phyloP scores from a whole-genome alignment of 441 rosid genomes.

The Jatropha multifida region DNA sequence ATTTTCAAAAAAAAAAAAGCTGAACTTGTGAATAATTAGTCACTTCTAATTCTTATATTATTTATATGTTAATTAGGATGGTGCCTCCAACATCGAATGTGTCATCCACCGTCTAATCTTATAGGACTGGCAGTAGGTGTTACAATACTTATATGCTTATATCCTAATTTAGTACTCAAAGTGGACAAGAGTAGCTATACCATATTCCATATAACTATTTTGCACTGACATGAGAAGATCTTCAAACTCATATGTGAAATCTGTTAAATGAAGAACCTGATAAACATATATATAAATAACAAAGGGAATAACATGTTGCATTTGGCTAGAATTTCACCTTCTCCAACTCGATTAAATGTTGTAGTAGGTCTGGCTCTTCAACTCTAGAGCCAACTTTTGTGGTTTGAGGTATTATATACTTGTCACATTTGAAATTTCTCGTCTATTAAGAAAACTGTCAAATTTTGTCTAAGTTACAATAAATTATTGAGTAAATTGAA shows the following conservation, averaged over 20 bases:
- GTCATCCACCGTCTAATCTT: too few species aligned
- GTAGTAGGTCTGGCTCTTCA: conserved; percentile 47
- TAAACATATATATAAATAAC: conserved; percentile 25
- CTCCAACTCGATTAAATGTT: conserved; percentile 19
- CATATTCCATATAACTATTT: conserved; percentile 39
- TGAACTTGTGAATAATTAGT: too few species aligned
- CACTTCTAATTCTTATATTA: too few species aligned
- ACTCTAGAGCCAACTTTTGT: conserved; percentile 36
- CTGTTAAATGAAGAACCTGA: conserved; percentile 29
- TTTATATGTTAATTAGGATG: too few species aligned
- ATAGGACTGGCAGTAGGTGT: too few species aligned
- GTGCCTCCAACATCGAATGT: too few species aligned
- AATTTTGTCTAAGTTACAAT: too few species aligned
- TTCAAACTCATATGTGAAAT: conserved; percentile 27
- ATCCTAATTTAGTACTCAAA: conserved; percentile 33
- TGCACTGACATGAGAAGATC: conserved; percentile 36
- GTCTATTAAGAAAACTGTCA: too few species aligned
- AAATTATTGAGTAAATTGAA: too few species aligned
- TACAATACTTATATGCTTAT: conserved; percentile 9
- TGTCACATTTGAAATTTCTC: too few species aligned
- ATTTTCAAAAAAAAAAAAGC: too few species aligned
- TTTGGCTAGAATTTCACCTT: background rate
- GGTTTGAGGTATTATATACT: conserved; percentile 29
- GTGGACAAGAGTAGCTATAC: conserved; percentile 20
- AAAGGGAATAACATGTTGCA: conserved; percentile 16